phyloP scores from a whole-genome alignment of 139 green algal species.

The Chlamydomonas schloesseri region DNA sequence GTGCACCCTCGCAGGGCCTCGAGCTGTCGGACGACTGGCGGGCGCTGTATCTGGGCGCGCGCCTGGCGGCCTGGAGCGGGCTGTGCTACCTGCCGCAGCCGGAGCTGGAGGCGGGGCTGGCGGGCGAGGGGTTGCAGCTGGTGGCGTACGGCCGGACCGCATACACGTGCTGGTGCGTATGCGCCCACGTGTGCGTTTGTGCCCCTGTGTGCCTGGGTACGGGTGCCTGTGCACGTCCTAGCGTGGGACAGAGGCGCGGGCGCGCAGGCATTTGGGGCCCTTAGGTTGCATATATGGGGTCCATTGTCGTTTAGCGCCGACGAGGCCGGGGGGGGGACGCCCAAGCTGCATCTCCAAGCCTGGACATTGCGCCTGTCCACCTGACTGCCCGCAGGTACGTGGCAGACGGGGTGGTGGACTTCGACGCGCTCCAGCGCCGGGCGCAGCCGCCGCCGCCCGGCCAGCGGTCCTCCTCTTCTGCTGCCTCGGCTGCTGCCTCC shows the following conservation, averaged over 20 bases:
- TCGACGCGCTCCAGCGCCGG: neutral
- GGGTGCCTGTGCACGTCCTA: too few species aligned
- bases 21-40: slow-evolving; percentile 16
- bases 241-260: too few species aligned
- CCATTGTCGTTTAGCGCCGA: too few species aligned
- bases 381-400: slow-evolving; percentile 35
- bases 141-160: slow-evolving; percentile 55
- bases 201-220: too few species aligned
- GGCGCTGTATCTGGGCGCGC: slow-evolving; percentile 49
- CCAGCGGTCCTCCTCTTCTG: neutral
- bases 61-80: slow-evolving; percentile 59
- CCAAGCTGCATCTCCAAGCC: too few species aligned
- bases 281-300: too few species aligned
- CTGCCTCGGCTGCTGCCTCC: neutral
- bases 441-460: neutral
- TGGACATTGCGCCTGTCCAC: too few species aligned
- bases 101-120: slow-evolving; percentile 35
- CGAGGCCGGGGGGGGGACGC: too few species aligned
- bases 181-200: too few species aligned
- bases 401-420: slow-evolving; percentile 26
- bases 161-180: slow-evolving; percentile 61
- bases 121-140: slow-evolving; percentile 48
- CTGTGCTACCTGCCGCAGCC: slow-evolving; percentile 58
- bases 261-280: too few species aligned
- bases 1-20: too few species aligned